These are phyloP conservation scores for Paramecium bursaria DNA, from an alignment of 73 alveolate genomes.

Conservation along the genomic window DNA sequence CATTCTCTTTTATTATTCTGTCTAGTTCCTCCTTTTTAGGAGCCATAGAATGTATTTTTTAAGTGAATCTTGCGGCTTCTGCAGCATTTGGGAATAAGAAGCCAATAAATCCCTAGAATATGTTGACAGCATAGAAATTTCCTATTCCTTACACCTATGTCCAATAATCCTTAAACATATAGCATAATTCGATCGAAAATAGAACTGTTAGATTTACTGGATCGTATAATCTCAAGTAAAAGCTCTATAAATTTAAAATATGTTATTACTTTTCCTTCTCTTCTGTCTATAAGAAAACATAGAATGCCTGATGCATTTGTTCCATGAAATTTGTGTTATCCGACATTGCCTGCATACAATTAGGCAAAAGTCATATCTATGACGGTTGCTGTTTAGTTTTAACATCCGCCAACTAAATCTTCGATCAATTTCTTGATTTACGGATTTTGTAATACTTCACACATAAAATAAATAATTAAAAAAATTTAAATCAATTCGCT, in stretches of 20 bases:
- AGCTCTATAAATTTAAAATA: not conserved
- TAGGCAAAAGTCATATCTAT: constrained; percentile 6
- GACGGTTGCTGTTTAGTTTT: constrained; percentile 28
- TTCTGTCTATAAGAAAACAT: constrained; percentile 31
- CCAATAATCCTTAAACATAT: constrained; percentile 14
- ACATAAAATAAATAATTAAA: not conserved
- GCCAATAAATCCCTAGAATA: constrained; percentile 22
- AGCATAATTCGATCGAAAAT: constrained; percentile 15
- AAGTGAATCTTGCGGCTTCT: not conserved
- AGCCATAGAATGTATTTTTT: constrained; percentile 5
- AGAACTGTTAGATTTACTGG: not conserved
- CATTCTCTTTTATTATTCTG: not conserved
- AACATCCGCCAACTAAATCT: constrained; percentile 38
- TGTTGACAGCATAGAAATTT: constrained; percentile 6
- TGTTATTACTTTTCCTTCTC: constrained; percentile 20
- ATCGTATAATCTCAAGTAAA: constrained; percentile 12
- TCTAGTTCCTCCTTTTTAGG: constrained; percentile 38
- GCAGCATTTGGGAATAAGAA: constrained; percentile 5
- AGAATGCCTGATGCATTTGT: not conserved
- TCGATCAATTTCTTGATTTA: not conserved
- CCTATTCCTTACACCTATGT: not conserved
- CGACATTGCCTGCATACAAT: constrained; percentile 14
- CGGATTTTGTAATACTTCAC: too few species aligned
- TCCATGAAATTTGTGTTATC: constrained; percentile 42
- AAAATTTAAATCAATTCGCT: not conserved